phyloP scores from a whole-genome alignment of 371 early-diverging fungal genomes.

The Mucor irregularis region DNA sequence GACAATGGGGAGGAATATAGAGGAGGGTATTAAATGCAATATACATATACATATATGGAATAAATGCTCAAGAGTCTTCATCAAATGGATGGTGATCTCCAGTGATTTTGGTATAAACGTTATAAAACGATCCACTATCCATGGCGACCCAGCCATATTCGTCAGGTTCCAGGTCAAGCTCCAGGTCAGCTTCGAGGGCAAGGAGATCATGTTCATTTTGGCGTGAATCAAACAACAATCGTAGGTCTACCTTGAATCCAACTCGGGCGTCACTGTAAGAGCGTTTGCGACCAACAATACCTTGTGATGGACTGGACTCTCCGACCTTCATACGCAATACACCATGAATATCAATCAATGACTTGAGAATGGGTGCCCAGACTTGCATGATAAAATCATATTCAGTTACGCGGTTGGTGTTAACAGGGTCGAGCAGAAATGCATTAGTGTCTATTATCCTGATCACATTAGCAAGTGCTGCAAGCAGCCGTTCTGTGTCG shows the following conservation, averaged over 20 bases:
- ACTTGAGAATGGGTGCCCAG: no score
- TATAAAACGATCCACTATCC: background rate
- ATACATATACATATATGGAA: conserved; percentile 2
- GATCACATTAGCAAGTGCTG: conserved; percentile 1
- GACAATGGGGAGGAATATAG: conserved; percentile 1
- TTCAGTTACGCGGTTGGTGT: background rate
- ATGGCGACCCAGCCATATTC: conserved; percentile 3
- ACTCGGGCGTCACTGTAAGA: background rate
- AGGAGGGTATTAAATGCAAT: conserved; percentile 1
- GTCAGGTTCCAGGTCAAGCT: background rate
- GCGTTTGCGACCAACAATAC: conserved; percentile 1
- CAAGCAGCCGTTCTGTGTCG: conserved; percentile 8
- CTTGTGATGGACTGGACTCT: conserved; percentile 4
- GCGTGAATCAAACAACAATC: background rate
- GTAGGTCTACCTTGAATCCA: conserved; percentile 1
- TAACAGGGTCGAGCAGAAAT: conserved; percentile 14
- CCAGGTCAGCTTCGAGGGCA: conserved; percentile 1
- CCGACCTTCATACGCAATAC: no score
- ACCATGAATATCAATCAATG: no score
- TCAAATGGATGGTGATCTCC: conserved; percentile 1
- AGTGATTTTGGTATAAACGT: background rate
- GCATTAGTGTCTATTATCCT: conserved; percentile 6
- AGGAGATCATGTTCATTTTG: conserved; percentile 6
- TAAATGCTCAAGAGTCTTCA: conserved; percentile 1
- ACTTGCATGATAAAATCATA: no score